These are phyloP conservation scores for Cardamine chenopodiifolia DNA, from an alignment of 345 rosid species.

Conservation along the genomic window DNA sequence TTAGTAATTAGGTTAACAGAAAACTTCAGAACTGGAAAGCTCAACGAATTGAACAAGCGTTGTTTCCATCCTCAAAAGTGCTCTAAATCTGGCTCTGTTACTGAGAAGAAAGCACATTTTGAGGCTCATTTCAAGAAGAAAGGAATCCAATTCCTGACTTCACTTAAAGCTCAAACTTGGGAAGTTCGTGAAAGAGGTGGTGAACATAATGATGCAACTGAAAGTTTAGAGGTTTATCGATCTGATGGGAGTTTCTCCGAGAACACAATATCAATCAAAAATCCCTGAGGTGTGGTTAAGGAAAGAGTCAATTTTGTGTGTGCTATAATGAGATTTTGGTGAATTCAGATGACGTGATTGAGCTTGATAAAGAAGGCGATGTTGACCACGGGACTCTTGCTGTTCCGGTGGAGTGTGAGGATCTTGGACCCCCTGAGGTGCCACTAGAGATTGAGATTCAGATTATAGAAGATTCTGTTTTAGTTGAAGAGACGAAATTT, in stretches of 20 bases:
- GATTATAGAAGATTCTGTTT: conserved; percentile 21
- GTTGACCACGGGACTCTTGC: neutral
- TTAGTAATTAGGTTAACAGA: no score
- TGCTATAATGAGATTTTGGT: conserved; percentile 55
- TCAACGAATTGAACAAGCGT: no score
- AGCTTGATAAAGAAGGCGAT: conserved; percentile 40
- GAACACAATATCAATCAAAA: conserved; percentile 20
- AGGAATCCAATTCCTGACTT: conserved; percentile 55
- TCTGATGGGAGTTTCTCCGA: conserved; percentile 43
- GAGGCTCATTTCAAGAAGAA: conserved; percentile 91
- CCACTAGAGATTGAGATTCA: conserved; percentile 44
- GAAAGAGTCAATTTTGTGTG: conserved; percentile 37
- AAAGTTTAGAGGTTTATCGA: conserved; percentile 30
- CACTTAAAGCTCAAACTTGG: conserved; percentile 49
- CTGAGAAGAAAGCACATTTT: conserved; percentile 78
- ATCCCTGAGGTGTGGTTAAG: conserved; percentile 30
- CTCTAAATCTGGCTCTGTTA: conserved; percentile 84
- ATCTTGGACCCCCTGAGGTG: conserved; percentile 16
- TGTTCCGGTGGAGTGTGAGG: conserved; percentile 21
- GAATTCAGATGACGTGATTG: conserved; percentile 35
- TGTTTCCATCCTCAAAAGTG: no score
- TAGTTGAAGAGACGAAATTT: neutral
- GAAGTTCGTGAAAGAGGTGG: conserved; percentile 40
- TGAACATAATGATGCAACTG: conserved; percentile 34
- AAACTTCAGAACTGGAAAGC: no score